Evolutionary conservation across 441 rosid species (phyloP), one percentile per base, ranked within the genome.

Genomic region (Croton setiger): DNA sequence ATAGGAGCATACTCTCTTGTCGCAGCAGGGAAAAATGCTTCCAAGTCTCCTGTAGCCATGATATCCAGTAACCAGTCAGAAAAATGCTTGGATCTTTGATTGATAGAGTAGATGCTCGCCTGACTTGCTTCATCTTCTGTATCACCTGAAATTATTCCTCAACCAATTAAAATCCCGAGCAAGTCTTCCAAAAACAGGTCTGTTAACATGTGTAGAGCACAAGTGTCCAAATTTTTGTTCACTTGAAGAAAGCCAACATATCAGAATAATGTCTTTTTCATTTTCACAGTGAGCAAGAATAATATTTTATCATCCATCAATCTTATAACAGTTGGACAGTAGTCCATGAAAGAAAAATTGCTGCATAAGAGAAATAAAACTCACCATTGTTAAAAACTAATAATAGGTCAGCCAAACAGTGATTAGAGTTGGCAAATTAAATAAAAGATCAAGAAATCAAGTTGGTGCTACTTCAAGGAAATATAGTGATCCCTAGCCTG

Each of bases 1-100:
- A 93, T 76, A 0, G 97, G 98, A 75, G 96, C 97, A 67, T 93
- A 93, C 72, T 93, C 97, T 0, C 98, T 93, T 10, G 98, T 91
- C 62, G 98, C 98, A 4, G 98, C 97, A 31, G 98, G 98, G 72
- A 93, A 93, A 80, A 91, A 91, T 3, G 94, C 93, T 75, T 93
- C 97, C 67, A 93, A 82, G 69, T 91, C 96, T 44, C 98, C 98
- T 0, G 93, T 89, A 60, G 97, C 97, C 79, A 93, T 88, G 60
- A 91, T 89, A 61, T 93, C 92, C 61, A 93, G 86, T 71, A 93
- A 86, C 98, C 98, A 93, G 78, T 93, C 97, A 49, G 98, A 91
- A 63, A 91, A 93, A 81, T 91, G 94, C 81, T 91, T 91, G 74
- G 85, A 79, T 84, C 88, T 86, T 33, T 88, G 84, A 80, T 87